These are phyloP conservation scores for Heritiera fomes DNA, from an alignment of 345 rosid genomes.

Conservation along the genomic window DNA sequence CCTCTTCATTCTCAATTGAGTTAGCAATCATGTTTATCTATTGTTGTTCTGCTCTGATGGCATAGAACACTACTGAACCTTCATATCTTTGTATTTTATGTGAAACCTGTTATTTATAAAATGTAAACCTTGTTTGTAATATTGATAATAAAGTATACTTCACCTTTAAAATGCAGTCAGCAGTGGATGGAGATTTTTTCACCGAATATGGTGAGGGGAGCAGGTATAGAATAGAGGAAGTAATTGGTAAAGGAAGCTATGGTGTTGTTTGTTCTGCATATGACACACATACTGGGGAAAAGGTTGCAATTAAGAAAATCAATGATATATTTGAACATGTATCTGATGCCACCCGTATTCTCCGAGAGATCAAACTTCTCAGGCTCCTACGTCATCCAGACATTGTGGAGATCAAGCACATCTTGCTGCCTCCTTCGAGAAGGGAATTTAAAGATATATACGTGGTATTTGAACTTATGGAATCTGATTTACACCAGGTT, in stretches of 20 bases:
- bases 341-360: constrained; percentile 47
- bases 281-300: constrained; percentile 49
- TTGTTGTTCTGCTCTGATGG: neutral
- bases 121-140: neutral
- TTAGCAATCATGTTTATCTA: neutral
- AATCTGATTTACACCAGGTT: constrained; percentile 53
- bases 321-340: constrained; percentile 48
- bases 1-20: neutral
- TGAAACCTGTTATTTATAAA: neutral
- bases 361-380: constrained; percentile 50
- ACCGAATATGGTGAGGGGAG: constrained; percentile 49
- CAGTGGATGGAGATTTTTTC: constrained; percentile 41
- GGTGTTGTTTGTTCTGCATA: constrained; percentile 53
- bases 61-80: neutral
- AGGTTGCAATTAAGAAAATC: constrained; percentile 49
- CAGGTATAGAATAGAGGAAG: constrained; percentile 43
- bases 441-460: constrained; percentile 49
- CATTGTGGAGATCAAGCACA: constrained; percentile 49
- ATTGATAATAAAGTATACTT: neutral
- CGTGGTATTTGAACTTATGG: constrained; percentile 54
- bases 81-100: neutral
- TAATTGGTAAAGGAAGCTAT: constrained; percentile 52
- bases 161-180: constrained; percentile 17
- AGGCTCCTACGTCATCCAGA: constrained; percentile 49
- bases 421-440: constrained; percentile 48